phyloP scores from a whole-genome alignment of 345 rosid species.

The Pistacia integerrima region DNA sequence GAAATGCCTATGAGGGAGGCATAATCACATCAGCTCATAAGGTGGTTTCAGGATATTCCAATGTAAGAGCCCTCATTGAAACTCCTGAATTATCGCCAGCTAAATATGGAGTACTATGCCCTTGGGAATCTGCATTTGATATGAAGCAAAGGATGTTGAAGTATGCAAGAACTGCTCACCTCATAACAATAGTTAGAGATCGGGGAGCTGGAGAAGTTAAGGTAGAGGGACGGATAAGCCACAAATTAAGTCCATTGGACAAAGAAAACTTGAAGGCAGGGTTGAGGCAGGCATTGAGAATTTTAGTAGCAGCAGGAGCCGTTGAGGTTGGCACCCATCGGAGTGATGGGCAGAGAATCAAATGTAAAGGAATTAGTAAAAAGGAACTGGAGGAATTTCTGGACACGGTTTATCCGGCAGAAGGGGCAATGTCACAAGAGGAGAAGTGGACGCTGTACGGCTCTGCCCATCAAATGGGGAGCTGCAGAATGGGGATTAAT shows the following conservation, averaged over 20 bases:
- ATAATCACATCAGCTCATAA: constrained; percentile 60
- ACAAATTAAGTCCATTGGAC: constrained; percentile 32
- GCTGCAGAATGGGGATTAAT: constrained; percentile 57
- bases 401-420: constrained; percentile 37
- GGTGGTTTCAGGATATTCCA: constrained; percentile 41
- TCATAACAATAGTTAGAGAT: constrained; percentile 49
- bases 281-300: constrained; percentile 51
- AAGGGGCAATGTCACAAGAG: constrained; percentile 29
- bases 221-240: constrained; percentile 42
- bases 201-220: constrained; percentile 52
- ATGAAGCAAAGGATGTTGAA: constrained; percentile 50
- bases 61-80: constrained; percentile 56
- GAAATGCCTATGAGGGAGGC: constrained; percentile 56
- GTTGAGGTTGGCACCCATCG: constrained; percentile 65
- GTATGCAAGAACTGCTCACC: constrained; percentile 58
- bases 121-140: constrained; percentile 59
- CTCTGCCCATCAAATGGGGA: constrained; percentile 74
- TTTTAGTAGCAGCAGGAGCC: constrained; percentile 64
- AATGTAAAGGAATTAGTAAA: constrained; percentile 40
- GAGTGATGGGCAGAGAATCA: constrained; percentile 56
- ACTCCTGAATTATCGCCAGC: constrained; percentile 54
- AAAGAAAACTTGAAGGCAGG: constrained; percentile 51
- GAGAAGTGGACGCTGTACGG: constrained; percentile 45
- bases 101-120: constrained; percentile 39
- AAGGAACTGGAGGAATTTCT: constrained; percentile 48